Evolutionary conservation across 225 moss, liverwort and hornwort species (phyloP).

Genomic region (Pleurozium schreberi): DNA sequence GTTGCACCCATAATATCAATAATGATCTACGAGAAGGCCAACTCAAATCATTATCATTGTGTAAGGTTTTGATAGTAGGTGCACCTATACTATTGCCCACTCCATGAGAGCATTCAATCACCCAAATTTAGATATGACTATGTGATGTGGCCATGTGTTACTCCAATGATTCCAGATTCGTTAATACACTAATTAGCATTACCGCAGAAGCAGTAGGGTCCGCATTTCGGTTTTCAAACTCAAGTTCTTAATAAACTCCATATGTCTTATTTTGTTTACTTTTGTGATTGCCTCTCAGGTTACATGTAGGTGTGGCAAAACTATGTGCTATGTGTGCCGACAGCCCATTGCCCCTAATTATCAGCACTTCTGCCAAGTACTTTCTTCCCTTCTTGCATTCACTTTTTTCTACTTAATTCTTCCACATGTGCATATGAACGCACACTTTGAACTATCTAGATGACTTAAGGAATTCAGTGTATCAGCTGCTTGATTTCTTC

Average conservation of each 20-base stretch:
- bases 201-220: background rate
- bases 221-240: background rate
- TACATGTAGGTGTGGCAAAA: conserved; percentile 68
- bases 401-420: background rate
- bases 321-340: conserved; percentile 74
- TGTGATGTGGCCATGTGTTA: background rate
- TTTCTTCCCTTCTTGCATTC: background rate
- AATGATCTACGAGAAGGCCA: background rate
- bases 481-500: background rate
- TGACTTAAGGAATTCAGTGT: background rate
- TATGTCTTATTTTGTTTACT: background rate
- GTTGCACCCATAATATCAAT: background rate
- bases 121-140: background rate
- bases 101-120: background rate
- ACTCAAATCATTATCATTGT: no score
- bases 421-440: background rate
- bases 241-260: background rate
- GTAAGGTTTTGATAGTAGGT: no score
- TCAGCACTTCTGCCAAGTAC: conserved; percentile 65
- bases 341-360: conserved; percentile 45
- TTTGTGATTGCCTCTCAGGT: conserved; percentile 30
- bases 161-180: background rate
- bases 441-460: background rate
- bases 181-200: background rate
- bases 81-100: background rate